Base-by-base conservation (phyloP, 2,329 filamentous ascomycete genomes). In the Trichoderma brevicompactum region DNA sequence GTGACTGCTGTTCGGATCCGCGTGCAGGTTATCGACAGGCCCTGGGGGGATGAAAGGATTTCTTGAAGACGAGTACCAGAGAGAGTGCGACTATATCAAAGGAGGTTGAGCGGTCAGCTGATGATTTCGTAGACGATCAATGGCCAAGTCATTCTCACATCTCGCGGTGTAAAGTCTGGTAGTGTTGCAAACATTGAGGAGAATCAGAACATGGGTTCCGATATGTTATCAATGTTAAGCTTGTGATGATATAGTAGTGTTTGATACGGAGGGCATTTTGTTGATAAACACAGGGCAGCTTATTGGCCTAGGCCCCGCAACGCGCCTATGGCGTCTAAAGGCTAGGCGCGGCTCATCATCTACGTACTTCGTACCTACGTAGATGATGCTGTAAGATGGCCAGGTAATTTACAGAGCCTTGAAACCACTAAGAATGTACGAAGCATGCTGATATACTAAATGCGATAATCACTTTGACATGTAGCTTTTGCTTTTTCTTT, bases 21-120 rank as follows among this genome's bases (percentile, higher is more conserved):
- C 71, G 52, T 74, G 72, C 49, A 74, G 71, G 71, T 61, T 68
- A 54, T 78, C 75, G 67, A 75, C 70, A 52, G 78, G 72, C 65
- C 77, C 68, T 68, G 73, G 68, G 59, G 77, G 74, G 66, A 74
- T 72, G 59, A 75, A 73, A 17, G 83, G 84, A 73, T 80, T 81
- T 58, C 87, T 84, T 6, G 88, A 84, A 12, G 89, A 87, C 40
- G 85, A 86, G 75, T 92, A 92, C 90, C 90, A 92, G 66, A 92
- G 83, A 60, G 87, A 85, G 75, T 92, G 88, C 41, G 89, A 88
- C 90, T 92, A 70, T 43, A 58, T 46, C 28, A 46, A 32, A 15
- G 12, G 46, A 52, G n/a, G n/a, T n/a, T 28, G 23, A 28, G 15
- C 23, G 19, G 40, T 64, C 41, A 64, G 61, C 34, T 28, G 28